Conservation (phyloP, 352 stramenopile species). For the Elongisporangium anandrum region DNA sequence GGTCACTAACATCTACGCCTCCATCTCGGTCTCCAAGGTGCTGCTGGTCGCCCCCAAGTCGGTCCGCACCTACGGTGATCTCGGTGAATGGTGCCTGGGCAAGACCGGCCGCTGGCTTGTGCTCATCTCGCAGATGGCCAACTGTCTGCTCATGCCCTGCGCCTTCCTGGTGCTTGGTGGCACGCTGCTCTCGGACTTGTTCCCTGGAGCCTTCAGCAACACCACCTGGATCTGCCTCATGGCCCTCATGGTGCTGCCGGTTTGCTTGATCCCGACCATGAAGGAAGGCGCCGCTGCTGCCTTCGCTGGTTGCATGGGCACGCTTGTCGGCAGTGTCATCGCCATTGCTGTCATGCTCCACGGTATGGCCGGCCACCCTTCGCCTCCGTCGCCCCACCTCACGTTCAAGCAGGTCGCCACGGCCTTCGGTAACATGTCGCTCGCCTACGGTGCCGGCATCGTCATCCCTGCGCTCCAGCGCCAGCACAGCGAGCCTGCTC, state of each 20-base stretch:
- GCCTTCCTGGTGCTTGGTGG: slow-evolving; percentile 48
- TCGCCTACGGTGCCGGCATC: slow-evolving; percentile 40
- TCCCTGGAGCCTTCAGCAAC: slow-evolving; percentile 26
- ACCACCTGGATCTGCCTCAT: slow-evolving; percentile 44
- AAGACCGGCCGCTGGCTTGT: slow-evolving; percentile 28
- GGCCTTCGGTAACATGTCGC: slow-evolving; percentile 42
- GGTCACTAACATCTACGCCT: slow-evolving; percentile 37
- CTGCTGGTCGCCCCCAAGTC: slow-evolving; percentile 27
- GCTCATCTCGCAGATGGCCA: slow-evolving; percentile 27
- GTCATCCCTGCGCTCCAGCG: slow-evolving; percentile 39
- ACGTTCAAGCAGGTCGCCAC: slow-evolving; percentile 31
- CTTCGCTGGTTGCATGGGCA: slow-evolving; percentile 34
- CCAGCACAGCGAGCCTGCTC: slow-evolving; percentile 34
- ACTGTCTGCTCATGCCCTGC: slow-evolving; percentile 29
- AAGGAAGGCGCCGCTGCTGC: slow-evolving; percentile 32
- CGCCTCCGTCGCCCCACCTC: slow-evolving; percentile 19
- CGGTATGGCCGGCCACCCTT: slow-evolving; percentile 29
- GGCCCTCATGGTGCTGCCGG: slow-evolving; percentile 21
- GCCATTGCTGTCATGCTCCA: slow-evolving; percentile 24
- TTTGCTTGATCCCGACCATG: slow-evolving; percentile 35
- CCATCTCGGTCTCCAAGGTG: slow-evolving; percentile 27
- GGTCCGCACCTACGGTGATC: slow-evolving; percentile 31
- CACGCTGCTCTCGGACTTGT: slow-evolving; percentile 31
- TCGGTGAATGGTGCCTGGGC: slow-evolving; percentile 39
- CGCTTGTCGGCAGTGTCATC: slow-evolving; percentile 35